Evolutionary conservation across 257 asterid species (phyloP).

Genomic region (Solanum chmielewskii): DNA sequence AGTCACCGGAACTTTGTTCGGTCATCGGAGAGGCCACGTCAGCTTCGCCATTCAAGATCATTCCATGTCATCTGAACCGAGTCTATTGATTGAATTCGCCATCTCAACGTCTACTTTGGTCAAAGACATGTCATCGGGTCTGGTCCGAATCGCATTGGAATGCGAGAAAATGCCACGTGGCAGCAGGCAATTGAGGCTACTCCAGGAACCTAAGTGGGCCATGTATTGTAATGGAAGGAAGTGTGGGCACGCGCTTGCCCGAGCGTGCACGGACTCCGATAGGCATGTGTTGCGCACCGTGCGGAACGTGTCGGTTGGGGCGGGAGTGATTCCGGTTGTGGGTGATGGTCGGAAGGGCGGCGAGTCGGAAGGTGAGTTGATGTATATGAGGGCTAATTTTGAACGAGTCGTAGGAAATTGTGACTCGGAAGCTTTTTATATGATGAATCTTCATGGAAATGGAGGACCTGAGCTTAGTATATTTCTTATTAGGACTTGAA

Average conservation of each 20-base stretch:
- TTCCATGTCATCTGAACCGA: conserved; percentile 60
- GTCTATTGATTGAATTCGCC: conserved; percentile 50
- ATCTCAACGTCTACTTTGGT: conserved; percentile 64
- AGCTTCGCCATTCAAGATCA: conserved; percentile 70
- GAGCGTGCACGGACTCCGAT: conserved; percentile 52
- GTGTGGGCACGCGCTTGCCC: conserved; percentile 57
- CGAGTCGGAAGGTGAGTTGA: conserved; percentile 61
- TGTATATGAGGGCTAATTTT: conserved; percentile 83
- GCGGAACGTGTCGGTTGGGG: conserved; percentile 70
- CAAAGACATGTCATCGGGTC: conserved; percentile 80
- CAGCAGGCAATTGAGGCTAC: conserved; percentile 21
- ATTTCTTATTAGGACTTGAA: conserved; percentile 68
- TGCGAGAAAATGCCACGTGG: conserved; percentile 44
- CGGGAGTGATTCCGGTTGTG: conserved; percentile 83
- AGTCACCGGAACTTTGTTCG: conserved; percentile 84
- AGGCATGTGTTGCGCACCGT: conserved; percentile 68
- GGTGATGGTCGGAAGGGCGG: conserved; percentile 43
- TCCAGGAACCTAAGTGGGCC: conserved; percentile 60
- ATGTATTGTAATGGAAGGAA: conserved; percentile 89
- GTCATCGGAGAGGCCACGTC: conserved; percentile 70
- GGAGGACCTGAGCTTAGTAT: conserved; percentile 94
- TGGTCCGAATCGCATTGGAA: conserved; percentile 73
- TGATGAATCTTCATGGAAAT: conserved; percentile 84
- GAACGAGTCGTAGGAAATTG: conserved; percentile 89
- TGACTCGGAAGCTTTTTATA: conserved; percentile 85